Evolutionary conservation across 2,329 filamentous ascomycete species (phyloP), one percentile per base, ranked within the genome.

Genomic region (Thermothelomyces thermophilus): DNA sequence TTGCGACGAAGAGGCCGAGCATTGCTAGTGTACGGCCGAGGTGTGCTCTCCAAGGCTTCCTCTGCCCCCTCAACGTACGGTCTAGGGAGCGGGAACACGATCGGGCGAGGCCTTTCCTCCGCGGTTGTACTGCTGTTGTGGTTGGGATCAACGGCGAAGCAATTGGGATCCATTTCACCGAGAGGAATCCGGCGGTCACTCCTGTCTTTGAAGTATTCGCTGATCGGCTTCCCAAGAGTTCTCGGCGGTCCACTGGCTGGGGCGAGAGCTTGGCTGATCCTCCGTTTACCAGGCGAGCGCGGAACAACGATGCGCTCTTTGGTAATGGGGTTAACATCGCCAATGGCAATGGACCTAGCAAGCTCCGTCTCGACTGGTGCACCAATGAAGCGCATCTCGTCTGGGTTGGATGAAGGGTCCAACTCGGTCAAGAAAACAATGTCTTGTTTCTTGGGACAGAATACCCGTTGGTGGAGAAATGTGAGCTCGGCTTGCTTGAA

Each of bases 391-490:
- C 85, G 79, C 75, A 95, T 83, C 36, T 85, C 79, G 9, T 82
- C 79, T 1, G 83, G 71, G 20, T 83, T 78, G 19, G 89, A 65
- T 4, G 79, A 79, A 5, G 76, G 70, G 0, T 81, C 78, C 0
- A 84, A 76, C 13, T 81, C 73, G 1, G 83, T 93, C 51, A 95
- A 74, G 53, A 89, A 83, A 35, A 95, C 86, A 39, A 97, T 68
- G 54, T 81, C 72, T 51, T 83, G 75, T 36, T 77, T 75, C 33
- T 75, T 71, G 0, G 91, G 90, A 64, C 91, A 97, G 66, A 87
- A 98, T 3, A 97, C 91, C 69, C 93, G 87, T 70, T 96, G 93
- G 62, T 97, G 87, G 16, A 96, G 70, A 62, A 98, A 98, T 0
- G 93, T 97, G 58, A 87, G 70, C 66, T 98, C 93, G 0, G 93